These are phyloP conservation scores for Eutrema salsugineum DNA, from an alignment of 441 rosid genomes.

Conservation along the genomic window DNA sequence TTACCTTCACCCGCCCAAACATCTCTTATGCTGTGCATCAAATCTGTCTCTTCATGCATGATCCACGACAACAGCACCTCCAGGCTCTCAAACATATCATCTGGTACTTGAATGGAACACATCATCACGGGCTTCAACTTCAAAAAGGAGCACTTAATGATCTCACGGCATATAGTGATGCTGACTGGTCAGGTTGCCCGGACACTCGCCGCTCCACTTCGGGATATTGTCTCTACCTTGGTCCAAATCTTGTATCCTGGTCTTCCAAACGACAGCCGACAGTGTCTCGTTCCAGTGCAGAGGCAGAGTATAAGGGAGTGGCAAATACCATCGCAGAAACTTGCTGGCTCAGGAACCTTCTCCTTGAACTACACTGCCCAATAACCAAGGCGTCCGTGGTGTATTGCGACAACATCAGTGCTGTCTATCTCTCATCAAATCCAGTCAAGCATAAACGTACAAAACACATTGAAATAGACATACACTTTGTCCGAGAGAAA, in stretches of 20 bases:
- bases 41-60: too few species aligned
- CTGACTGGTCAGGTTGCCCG: background rate
- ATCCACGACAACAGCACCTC: background rate
- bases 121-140: accelerated
- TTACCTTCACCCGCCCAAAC: too few species aligned
- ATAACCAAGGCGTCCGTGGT: background rate
- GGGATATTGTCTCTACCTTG: background rate
- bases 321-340: background rate
- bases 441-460: background rate
- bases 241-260: background rate
- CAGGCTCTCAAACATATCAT: background rate
- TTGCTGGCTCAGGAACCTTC: background rate
- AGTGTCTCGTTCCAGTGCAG: accelerated
- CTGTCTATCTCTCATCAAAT: background rate
- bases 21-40: too few species aligned
- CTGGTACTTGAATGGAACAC: accelerated
- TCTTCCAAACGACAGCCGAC: background rate
- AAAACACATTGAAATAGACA: background rate
- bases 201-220: background rate
- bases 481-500: background rate
- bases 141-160: background rate
- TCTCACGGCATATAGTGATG: background rate
- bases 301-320: background rate
- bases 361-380: background rate
- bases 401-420: background rate